Conservation (phyloP, 305 asterid species). For the Striga hermonthica region DNA sequence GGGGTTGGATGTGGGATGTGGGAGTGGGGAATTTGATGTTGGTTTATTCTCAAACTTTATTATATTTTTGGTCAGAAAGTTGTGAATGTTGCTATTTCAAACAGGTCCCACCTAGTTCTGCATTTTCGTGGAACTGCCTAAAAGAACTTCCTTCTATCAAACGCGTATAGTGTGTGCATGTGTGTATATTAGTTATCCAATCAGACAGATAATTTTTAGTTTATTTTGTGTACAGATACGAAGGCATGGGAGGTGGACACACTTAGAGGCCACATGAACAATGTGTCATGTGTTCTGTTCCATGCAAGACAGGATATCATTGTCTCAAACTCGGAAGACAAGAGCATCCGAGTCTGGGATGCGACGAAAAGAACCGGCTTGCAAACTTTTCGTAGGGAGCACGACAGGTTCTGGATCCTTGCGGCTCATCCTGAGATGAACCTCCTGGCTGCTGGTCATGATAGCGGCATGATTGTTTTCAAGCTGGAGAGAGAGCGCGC, state of each 20-base stretch:
- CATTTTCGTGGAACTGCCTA: background rate
- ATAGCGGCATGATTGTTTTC: conserved; percentile 84
- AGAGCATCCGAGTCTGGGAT: too few species aligned
- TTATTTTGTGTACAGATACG: conserved; percentile 35
- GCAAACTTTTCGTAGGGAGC: too few species aligned
- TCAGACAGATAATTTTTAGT: conserved; percentile 15
- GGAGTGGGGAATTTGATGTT: too few species aligned
- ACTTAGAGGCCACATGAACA: conserved; percentile 56
- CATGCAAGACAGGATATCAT: conserved; percentile 45
- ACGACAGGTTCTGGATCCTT: conserved; percentile 33
- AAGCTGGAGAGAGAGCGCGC: conserved; percentile 86
- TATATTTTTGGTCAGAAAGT: background rate
- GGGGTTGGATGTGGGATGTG: too few species aligned
- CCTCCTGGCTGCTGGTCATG: conserved; percentile 89
- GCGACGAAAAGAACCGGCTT: too few species aligned
- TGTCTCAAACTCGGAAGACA: too few species aligned
- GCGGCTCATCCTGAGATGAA: conserved; percentile 82
- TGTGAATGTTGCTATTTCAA: background rate
- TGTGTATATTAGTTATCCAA: conserved; percentile 11
- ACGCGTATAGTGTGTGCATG: background rate
- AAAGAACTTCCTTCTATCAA: background rate
- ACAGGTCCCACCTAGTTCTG: background rate
- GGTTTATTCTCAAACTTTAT: background rate
- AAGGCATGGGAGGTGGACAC: conserved; percentile 63
- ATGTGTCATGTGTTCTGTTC: conserved; percentile 47